Evolutionary conservation across 306 rosid species (phyloP).

Genomic region (Benincasa hispida): DNA sequence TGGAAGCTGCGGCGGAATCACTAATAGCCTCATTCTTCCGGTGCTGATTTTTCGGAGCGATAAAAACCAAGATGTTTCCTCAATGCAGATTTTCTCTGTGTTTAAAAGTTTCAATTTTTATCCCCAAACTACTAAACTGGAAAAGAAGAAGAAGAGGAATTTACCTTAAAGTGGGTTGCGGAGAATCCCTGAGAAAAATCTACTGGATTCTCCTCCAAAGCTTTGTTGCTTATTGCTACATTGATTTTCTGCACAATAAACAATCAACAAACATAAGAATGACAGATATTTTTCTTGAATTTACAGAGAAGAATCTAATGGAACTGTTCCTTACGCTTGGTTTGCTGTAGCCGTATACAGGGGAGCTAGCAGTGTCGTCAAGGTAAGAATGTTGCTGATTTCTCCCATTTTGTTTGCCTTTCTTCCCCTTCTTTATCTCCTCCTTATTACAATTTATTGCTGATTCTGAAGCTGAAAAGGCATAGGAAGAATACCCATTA

Average conservation of each 20-base stretch:
- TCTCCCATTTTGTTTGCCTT: slow-evolving; percentile 31
- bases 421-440: slow-evolving; percentile 20
- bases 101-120: neutral
- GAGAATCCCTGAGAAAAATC: slow-evolving; percentile 47
- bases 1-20: neutral
- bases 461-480: slow-evolving; percentile 19
- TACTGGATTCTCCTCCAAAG: slow-evolving; percentile 26
- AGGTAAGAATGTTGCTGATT: slow-evolving; percentile 35
- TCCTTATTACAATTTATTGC: slow-evolving; percentile 13
- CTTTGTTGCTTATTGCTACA: slow-evolving; percentile 9
- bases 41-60: slow-evolving; percentile 30
- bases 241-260: neutral
- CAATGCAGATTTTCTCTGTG: slow-evolving; percentile 42
- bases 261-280: neutral
- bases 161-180: slow-evolving; percentile 50
- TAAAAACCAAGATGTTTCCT: slow-evolving; percentile 39
- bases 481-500: slow-evolving; percentile 16
- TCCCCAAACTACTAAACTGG: neutral
- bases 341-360: slow-evolving; percentile 28
- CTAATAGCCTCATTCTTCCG: slow-evolving; percentile 36
- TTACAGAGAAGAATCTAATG: neutral
- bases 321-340: slow-evolving; percentile 19
- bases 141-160: neutral
- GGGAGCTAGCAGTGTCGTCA: slow-evolving; percentile 94
- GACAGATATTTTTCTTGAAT: neutral